Conservation (phyloP, 768 basidiomycete species). For the Mycena galericulata region DNA sequence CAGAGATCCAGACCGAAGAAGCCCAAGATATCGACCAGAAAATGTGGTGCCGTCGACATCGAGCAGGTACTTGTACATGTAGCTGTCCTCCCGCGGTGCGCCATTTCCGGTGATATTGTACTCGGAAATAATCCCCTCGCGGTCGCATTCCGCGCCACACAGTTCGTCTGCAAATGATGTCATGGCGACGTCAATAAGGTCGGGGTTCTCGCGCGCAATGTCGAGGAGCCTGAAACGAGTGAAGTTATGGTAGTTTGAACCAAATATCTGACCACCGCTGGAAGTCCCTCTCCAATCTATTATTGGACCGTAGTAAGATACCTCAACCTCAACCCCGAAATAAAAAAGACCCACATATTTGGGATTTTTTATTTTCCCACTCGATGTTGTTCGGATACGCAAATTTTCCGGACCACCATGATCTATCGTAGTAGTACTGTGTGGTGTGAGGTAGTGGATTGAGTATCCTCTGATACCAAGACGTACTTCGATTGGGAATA, state of each 20-base stretch:
- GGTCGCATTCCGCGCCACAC: slow-evolving; percentile 21
- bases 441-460: not conserved
- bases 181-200: not conserved
- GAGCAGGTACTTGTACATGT: slow-evolving; percentile 23
- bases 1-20: slow-evolving; percentile 24
- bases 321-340: not conserved
- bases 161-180: slow-evolving; percentile 16
- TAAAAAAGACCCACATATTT: slow-evolving; percentile 1
- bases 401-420: slow-evolving; percentile 13
- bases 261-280: slow-evolving; percentile 12
- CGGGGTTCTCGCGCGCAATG: not conserved
- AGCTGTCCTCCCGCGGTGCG: slow-evolving; percentile 6
- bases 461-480: too few relatives aligned
- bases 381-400: slow-evolving; percentile 17
- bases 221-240: slow-evolving; percentile 13
- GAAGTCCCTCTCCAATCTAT: slow-evolving; percentile 25
- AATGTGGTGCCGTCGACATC: slow-evolving; percentile 19
- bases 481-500: slow-evolving; percentile 23
- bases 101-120: slow-evolving; percentile 12
- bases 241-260: slow-evolving; percentile 17
- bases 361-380: slow-evolving; percentile 6
- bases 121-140: not conserved
- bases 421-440: slow-evolving; percentile 13
- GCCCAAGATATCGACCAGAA: slow-evolving; percentile 12
- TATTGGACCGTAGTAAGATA: too few relatives aligned